Base-by-base conservation (phyloP, 768 basidiomycete genomes). In the Lentinula detonsa region DNA sequence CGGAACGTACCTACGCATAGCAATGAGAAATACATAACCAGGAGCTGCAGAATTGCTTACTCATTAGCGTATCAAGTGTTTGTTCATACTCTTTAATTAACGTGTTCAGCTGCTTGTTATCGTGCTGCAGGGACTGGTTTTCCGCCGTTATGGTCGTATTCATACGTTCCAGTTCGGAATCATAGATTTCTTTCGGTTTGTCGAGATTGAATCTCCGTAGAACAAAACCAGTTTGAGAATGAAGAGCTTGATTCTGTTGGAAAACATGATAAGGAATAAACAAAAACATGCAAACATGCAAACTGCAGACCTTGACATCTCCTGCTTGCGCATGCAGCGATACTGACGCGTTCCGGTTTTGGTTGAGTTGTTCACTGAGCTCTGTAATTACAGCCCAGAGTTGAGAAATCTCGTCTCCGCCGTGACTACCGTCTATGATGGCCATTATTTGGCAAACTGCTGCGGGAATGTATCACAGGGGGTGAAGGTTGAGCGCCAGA, bases 81-180 rank as follows among this genome's bases (percentile, higher is more conserved):
- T 93, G 90, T 71, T 99, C 97, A 69, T 97, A 98, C 71, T 99
- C 97, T 68, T 95, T 95, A 67, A 98, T 88, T 57, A 99, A 78
- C 5, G 82, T 77, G 65, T 88, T 91, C 35, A 99, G 81, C 66
- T 98, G 96, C 71, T 97, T 96, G 78, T 98, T 99, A 75, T 98
- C 97, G 66, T 96, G 85, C 67, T 91, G 85, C 46, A 99, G 77
- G 5, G 77, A 74, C 66, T 90, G 88, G 70, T 98, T 99, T 72
- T 99, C 95, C 23, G 82, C 74, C 4, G 82, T 75, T 67, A 98
- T 87, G 52, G 84, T 79, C 4, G 80, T 73, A 65, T 95, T 95
- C 87, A 97, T 93, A 49, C 84, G 83, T 69, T 98, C 95, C 21
- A 99, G 77, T 69, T 97, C 95, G 15, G 85, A 81, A 53, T 95